Evolutionary conservation across 2,329 filamentous ascomycete species (phyloP), one percentile per base, ranked within the genome.

Genomic region (Septoria petroselini): DNA sequence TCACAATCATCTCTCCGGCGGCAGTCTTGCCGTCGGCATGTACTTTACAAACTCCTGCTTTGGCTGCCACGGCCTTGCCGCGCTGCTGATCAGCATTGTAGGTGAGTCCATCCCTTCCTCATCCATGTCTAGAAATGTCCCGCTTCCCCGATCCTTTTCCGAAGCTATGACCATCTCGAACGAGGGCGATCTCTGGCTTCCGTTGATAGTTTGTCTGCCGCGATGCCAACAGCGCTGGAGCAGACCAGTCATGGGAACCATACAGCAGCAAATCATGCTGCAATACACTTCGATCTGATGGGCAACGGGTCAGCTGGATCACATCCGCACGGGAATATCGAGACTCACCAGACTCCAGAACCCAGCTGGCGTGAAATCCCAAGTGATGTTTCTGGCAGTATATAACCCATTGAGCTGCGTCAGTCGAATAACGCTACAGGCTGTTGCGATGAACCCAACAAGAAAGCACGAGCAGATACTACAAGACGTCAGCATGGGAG

Each of bases 181-280:
- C 2, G 42, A 45, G 5, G 31, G 31, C n/a, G 37, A 15, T n/a
- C 23, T 23, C 6, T 30, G 42, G n/a, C 42, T 45, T 6, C 33
- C 42, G 42, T 27, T 37, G 1, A 31, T 18, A 7, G 42, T 37
- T 31, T 30, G 34, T 17, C 29, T 30, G 6, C 42, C 33, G 3
- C 31, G 31, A 21, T 33, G 37, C 44, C 49, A 55, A 19, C 34
- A 49, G 44, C 48, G 41, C 21, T 45, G 35, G 17, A 52, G 31
- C 6, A 55, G 45, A 9, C 54, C 54, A 5, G 54, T 51, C 27
- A 49, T 50, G 14, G 54, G 44, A 17, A 51, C 50, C 27, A 54
- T 51, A 31, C 54, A 57, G 38, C 50, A 57, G 31, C 54, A 57
- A 12, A 57, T 49, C 47, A 57, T 54, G 51, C 51, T 52, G 37